Percentiles rank a stretch among this genome's conserved stretches.
These are phyloP conservation scores for Chrysoporthe deuterocubensis DNA, from an alignment of 2,329 filamentous ascomycete species.

Conservation along the genomic window DNA sequence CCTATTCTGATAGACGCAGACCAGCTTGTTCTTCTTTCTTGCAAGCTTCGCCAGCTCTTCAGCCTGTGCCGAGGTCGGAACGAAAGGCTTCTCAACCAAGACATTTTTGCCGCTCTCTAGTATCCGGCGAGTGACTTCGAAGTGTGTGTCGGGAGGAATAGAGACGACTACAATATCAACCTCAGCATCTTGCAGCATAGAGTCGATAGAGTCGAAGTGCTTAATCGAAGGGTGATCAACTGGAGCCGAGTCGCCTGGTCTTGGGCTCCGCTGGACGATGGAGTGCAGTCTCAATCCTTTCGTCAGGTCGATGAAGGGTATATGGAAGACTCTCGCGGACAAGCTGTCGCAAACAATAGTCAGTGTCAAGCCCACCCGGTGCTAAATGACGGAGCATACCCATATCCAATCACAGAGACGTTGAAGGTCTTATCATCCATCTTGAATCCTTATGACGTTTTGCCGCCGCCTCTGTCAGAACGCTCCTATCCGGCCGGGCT, in stretches of 20 bases:
- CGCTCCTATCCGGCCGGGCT: background rate
- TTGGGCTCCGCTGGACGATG: constrained; percentile 75
- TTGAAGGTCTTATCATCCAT: constrained; percentile 34
- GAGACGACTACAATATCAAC: constrained; percentile 74
- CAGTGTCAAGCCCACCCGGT: background rate
- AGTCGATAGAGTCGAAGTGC: constrained; percentile 65
- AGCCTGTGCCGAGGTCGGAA: constrained; percentile 71
- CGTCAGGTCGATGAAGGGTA: constrained; percentile 72
- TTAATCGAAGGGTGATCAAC: constrained; percentile 68
- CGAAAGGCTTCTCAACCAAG: constrained; percentile 83
- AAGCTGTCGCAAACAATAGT: constrained; percentile 41
- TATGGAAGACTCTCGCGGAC: constrained; percentile 72
- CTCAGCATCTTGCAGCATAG: constrained; percentile 66
- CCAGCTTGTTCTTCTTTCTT: constrained; percentile 51
- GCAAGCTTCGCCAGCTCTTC: constrained; percentile 63
- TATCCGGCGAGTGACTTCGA: constrained; percentile 64
- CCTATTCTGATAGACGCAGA: constrained; percentile 78
- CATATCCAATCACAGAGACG: constrained; percentile 38
- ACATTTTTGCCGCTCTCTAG: constrained; percentile 76
- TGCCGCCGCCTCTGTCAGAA: background rate
- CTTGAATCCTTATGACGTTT: background rate
- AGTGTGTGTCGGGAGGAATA: constrained; percentile 75
- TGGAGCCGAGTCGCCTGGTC: constrained; percentile 66
- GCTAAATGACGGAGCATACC: constrained; percentile 20
- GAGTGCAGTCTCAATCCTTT: constrained; percentile 70